These are phyloP conservation scores for Erythrobasidium hasegawianum DNA, from an alignment of 1,284 basidiomycete genomes.

Conservation along the genomic window DNA sequence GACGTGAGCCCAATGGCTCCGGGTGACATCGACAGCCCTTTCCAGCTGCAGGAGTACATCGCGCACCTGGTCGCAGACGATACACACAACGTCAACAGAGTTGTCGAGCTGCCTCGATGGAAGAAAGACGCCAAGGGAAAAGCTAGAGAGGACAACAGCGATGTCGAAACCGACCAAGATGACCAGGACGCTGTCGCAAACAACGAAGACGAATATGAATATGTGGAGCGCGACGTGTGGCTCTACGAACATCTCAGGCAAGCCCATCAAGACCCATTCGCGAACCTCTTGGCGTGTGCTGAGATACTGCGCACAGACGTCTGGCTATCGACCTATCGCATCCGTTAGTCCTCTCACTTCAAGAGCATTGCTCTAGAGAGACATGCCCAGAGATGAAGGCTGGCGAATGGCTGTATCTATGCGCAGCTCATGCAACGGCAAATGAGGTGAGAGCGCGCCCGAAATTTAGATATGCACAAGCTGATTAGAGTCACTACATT, in stretches of 20 bases:
- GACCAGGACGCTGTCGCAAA: constrained; percentile 43
- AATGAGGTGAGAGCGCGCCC: constrained; percentile 53
- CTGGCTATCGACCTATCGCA: constrained; percentile 87
- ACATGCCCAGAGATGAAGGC: constrained; percentile 96
- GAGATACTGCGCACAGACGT: constrained; percentile 57
- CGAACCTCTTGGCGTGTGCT: background rate
- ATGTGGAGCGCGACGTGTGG: constrained; percentile 77
- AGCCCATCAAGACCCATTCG: constrained; percentile 41
- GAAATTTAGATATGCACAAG: background rate
- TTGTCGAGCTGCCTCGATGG: constrained; percentile 66
- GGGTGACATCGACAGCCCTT: constrained; percentile 68
- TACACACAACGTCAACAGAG: constrained; percentile 78
- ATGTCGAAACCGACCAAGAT: background rate
- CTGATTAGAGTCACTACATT: constrained; percentile 4
- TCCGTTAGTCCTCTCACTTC: constrained; percentile 78
- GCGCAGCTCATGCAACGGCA: constrained; percentile 68
- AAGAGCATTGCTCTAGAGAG: constrained; percentile 74
- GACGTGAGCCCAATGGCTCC: constrained; percentile 6
- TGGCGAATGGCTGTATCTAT: constrained; percentile 92
- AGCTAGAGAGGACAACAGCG: constrained; percentile 4
- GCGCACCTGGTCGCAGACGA: constrained; percentile 76
- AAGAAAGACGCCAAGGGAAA: constrained; percentile 4
- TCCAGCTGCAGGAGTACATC: constrained; percentile 93
- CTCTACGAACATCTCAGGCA: constrained; percentile 90
- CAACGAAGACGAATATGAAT: constrained; percentile 56